These are phyloP conservation scores for Phaeosphaeria sp. DNA, from an alignment of 2,329 filamentous ascomycete genomes.

Conservation along the genomic window DNA sequence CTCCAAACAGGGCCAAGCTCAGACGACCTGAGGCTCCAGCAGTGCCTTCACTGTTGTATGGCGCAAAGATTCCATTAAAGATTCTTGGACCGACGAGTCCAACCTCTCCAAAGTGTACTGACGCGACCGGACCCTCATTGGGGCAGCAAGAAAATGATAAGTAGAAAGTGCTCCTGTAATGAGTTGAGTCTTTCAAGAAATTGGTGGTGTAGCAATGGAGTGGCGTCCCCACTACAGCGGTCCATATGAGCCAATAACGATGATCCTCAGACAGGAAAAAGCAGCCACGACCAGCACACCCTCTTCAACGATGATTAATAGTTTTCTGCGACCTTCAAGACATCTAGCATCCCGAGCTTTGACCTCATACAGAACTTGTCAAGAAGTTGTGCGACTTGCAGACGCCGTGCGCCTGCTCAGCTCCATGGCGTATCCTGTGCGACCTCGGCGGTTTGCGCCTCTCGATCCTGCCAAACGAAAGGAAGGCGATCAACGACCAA, in stretches of 20 bases:
- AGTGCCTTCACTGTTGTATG: neutral
- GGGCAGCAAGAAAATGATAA: too few species aligned
- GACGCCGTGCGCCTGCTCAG: constrained; percentile 1
- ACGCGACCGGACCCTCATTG: too few species aligned
- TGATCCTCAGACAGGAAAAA: neutral
- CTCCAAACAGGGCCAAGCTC: too few species aligned
- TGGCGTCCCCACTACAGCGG: neutral
- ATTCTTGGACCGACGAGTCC: too few species aligned
- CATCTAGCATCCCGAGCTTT: constrained; percentile 1
- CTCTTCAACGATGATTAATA: constrained; percentile 9
- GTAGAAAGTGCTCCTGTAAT: too few species aligned
- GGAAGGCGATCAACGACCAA: constrained; percentile 48
- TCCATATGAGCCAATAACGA: neutral
- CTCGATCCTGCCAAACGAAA: constrained; percentile 46
- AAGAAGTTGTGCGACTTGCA: neutral
- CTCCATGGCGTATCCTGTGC: constrained; percentile 23
- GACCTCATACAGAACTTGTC: neutral
- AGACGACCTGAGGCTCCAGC: neutral
- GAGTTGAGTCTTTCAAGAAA: too few species aligned
- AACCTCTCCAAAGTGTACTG: too few species aligned
- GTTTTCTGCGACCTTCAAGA: constrained; percentile 2
- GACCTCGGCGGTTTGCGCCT: constrained; percentile 59
- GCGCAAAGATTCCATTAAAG: too few species aligned
- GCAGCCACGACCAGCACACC: constrained; percentile 1
- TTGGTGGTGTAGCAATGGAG: too few species aligned